Conservation (phyloP, 192 early-diverging fungal genomes). For the Coemansia pectinata region DNA sequence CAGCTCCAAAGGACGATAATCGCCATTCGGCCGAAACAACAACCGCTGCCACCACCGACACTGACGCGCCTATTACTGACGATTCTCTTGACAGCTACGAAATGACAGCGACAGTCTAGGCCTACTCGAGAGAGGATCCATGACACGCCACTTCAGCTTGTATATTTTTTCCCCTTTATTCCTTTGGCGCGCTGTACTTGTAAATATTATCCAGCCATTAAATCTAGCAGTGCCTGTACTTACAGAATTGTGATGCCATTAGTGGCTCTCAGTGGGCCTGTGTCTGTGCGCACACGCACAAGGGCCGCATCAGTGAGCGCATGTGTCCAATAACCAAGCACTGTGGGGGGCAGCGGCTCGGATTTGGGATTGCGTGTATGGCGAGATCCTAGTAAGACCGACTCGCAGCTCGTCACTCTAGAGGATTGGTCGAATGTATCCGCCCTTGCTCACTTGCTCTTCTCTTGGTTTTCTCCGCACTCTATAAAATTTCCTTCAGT, state of each 20-base stretch:
- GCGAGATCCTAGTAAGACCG: background rate
- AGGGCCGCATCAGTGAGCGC: background rate
- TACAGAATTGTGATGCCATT: too few species aligned
- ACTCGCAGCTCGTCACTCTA: slow-evolving; percentile 1
- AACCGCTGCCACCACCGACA: background rate
- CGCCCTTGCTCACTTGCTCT: background rate
- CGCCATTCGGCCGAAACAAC: background rate
- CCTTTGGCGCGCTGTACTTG: background rate
- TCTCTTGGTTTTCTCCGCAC: background rate
- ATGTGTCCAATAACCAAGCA: background rate
- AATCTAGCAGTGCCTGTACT: background rate
- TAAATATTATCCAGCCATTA: background rate
- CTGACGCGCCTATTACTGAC: background rate
- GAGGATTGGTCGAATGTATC: background rate
- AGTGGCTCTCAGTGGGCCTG: background rate
- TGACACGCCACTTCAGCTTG: background rate
- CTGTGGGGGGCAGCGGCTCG: background rate
- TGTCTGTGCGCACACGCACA: background rate
- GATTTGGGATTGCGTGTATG: background rate
- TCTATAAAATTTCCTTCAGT: background rate
- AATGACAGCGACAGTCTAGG: background rate
- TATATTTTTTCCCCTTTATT: background rate
- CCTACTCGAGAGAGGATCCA: background rate
- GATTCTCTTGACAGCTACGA: background rate
- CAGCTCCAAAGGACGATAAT: background rate